Base-by-base conservation (phyloP, 371 early-diverging fungal genomes). In the Mortierella sp. region DNA sequence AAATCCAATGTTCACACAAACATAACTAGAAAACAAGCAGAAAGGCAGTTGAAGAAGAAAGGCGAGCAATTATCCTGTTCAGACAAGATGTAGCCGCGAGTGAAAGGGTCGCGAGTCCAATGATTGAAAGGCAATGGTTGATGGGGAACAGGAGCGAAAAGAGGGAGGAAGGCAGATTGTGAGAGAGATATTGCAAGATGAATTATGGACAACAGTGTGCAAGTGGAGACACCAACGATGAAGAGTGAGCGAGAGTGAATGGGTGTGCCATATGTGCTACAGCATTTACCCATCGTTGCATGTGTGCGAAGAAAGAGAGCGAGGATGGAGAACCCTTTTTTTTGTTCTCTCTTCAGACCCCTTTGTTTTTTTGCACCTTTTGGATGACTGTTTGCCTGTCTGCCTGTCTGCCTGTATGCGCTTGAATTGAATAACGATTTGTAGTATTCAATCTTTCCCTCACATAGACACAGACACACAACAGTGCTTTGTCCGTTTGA, bases 231-330 rank as follows among this genome's bases (percentile, higher is more conserved):
- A 57, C 26, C 43, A 40, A 40, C 43, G 55, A 57, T 57, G 28
- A 13, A 57, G 28, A 54, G 4, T 13, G 57, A 57, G 28, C 43
- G 4, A 40, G 57, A n/a, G 26, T n/a, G 13, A 26, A 10, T 16
- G 61, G 16, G 16, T 59, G 61, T 64, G 37, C 64, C 37, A 64
- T 37, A 64, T 34, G 61, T 34, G 61, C 57, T 57, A 57, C 57
- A 57, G 57, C 26, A 14, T 59, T 10, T 16, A 59, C 14, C 59
- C 59, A 16, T 28, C 5, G 11, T 57, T 28, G 59, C 5, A 28
- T 59, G 31, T 31, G 53, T 53, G 53, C 6, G 14, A 16, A 28
- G 10, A 13, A 28, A 31, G 31, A 28, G 59, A 31, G 59, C 28
- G 57, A 28, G 59, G 14, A n/a, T 31, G 16, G 28, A 14, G 59